phyloP scores from a whole-genome alignment of 2,329 filamentous ascomycete species.

The Dothideomycetidae sp. region DNA sequence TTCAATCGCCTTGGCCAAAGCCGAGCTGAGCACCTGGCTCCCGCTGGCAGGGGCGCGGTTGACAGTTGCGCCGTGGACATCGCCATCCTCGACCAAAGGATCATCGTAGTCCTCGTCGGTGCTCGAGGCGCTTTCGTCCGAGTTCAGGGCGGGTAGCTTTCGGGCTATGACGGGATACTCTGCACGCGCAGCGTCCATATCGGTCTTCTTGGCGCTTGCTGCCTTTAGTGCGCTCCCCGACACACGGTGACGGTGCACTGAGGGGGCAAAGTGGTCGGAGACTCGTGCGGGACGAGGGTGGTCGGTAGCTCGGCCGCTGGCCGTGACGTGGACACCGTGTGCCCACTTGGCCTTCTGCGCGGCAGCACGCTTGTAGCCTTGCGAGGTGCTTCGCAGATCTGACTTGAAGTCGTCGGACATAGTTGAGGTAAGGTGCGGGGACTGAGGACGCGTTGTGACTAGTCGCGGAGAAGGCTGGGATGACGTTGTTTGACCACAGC shows the following conservation, averaged over 20 bases:
- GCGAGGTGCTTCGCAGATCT: conserved; percentile 41
- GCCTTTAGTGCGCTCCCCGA: conserved; percentile 15
- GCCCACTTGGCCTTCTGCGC: conserved; percentile 38
- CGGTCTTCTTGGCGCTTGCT: conserved; percentile 28
- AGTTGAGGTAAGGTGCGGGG: conserved; percentile 13
- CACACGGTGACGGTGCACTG: conserved; percentile 17
- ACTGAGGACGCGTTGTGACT: conserved; percentile 6
- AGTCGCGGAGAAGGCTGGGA: conserved; percentile 4
- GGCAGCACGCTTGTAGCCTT: conserved; percentile 38
- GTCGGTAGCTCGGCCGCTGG: conserved; percentile 19
- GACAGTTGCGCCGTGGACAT: conserved; percentile 42
- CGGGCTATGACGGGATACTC: conserved; percentile 6
- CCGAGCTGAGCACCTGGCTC: conserved; percentile 42
- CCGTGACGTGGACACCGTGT: conserved; percentile 24
- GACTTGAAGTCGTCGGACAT: conserved; percentile 33
- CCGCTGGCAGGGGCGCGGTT: conserved; percentile 36
- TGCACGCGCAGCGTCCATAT: conserved; percentile 26
- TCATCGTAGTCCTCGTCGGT: conserved; percentile 32
- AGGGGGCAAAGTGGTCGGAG: conserved; percentile 13
- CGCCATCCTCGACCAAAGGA: conserved; percentile 33
- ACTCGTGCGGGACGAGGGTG: conserved; percentile 13
- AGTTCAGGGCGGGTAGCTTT: conserved; percentile 13
- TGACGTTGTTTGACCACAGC: background rate
- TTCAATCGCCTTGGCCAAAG: conserved; percentile 44
- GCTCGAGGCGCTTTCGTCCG: conserved; percentile 27